These are phyloP conservation scores for Yamadazyma dendronema DNA, from an alignment of 1,139 yeast genomes.

Conservation along the genomic window DNA sequence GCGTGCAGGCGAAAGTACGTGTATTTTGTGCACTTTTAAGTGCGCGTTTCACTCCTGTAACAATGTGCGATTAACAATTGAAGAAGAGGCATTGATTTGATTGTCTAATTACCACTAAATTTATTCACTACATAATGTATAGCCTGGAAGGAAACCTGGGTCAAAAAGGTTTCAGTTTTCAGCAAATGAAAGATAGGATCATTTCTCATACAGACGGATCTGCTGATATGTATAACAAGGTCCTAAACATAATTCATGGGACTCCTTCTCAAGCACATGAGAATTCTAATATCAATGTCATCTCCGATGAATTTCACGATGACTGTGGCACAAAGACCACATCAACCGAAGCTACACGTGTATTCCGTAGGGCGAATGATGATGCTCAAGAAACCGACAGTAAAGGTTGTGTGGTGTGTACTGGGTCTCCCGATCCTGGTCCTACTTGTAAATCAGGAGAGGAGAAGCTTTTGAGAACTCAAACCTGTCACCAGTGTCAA, in stretches of 20 bases:
- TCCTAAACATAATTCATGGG: no score
- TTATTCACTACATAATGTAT: no score
- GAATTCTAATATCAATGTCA: no score
- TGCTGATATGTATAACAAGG: no score
- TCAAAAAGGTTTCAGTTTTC: no score
- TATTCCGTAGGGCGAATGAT: constrained; percentile 7
- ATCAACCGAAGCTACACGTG: background rate
- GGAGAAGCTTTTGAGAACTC: constrained; percentile 50
- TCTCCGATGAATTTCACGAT: no score
- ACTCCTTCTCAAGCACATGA: no score
- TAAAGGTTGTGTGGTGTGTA: constrained; percentile 51
- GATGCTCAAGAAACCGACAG: constrained; percentile 15
- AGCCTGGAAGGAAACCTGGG: no score
- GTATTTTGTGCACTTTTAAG: no score
- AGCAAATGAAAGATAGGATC: no score
- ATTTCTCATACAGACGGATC: no score
- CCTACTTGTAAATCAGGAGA: constrained; percentile 55
- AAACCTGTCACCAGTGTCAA: constrained; percentile 60
- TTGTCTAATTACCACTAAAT: background rate
- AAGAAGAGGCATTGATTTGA: background rate
- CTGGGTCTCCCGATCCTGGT: constrained; percentile 37
- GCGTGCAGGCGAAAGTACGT: no score
- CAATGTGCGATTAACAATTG: background rate
- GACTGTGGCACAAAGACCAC: background rate
- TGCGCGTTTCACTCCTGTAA: background rate